Evolutionary conservation across 352 stramenopile species (phyloP).

Genomic region (Pythium sp.): DNA sequence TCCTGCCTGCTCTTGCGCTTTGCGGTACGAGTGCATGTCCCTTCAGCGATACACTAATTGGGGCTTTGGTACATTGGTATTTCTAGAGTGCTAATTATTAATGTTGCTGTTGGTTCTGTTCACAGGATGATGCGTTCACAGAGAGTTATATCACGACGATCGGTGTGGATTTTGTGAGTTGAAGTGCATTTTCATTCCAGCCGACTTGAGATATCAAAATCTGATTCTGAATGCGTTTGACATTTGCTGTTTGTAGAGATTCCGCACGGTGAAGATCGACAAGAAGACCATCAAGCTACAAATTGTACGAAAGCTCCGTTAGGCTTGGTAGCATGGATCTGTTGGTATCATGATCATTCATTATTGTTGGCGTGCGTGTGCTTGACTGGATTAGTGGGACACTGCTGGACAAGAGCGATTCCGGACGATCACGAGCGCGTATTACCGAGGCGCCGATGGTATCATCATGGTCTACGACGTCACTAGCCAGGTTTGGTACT

Average conservation of each 20-base stretch:
- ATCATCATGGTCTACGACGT: slow-evolving; percentile 99
- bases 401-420: slow-evolving; percentile 99
- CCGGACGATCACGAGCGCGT: slow-evolving; percentile 98
- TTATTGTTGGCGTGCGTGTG: not conserved
- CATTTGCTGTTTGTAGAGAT: slow-evolving; percentile 53
- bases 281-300: slow-evolving; percentile 99
- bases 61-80: not conserved
- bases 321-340: not conserved
- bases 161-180: slow-evolving; percentile 92
- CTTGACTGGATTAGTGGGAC: slow-evolving; percentile 82
- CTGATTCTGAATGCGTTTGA: not conserved
- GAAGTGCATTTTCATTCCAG: not conserved
- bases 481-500: slow-evolving; percentile 82
- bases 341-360: slow-evolving; percentile 1
- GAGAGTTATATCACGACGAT: slow-evolving; percentile 98
- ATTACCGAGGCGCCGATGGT: slow-evolving; percentile 98
- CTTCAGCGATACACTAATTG: slow-evolving; percentile 3
- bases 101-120: not conserved
- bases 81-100: not conserved
- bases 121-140: slow-evolving; percentile 95
- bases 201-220: not conserved
- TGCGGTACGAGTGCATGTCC: slow-evolving; percentile 59
- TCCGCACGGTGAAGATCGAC: slow-evolving; percentile 97
- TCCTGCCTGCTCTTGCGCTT: slow-evolving; percentile 98
- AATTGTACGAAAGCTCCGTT: slow-evolving; percentile 79